Base-by-base conservation (phyloP, 768 basidiomycete species). In the Pisolithus microcarpus region DNA sequence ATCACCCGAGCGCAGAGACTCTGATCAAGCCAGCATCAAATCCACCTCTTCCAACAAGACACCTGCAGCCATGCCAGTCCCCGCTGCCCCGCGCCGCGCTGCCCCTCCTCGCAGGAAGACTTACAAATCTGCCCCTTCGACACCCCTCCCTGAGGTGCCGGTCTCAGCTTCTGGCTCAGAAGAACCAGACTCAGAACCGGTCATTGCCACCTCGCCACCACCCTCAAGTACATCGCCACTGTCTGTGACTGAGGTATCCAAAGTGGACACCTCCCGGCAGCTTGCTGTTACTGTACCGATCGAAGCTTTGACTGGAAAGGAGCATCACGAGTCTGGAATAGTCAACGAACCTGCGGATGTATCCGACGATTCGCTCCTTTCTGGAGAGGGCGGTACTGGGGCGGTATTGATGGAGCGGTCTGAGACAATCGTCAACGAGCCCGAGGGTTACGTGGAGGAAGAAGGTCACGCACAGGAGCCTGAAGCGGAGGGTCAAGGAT, bases 51-150 rank as follows among this genome's bases (percentile, higher is more conserved):
- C 69, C 4, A 50, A 72, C 10, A 75, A 73, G 34, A 69, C 65
- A 21, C 78, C 79, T 16, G 54, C 71, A 5, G 72, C 80, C 0
- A 90, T 91, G 82, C 87, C 88, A 19, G 73, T 87, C 4, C 87
- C 88, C 13, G 76, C 79, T 13, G 82, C 73, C 16, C 88, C 89
- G 39, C 80, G 85, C 40, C 78, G 89, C 5, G 76, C 86, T 23
- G 88, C 75, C 3, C 87, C 86, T 44, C 89, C 90, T 8, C 74
- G 88, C 38, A 82, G 75, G 67, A 85, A 86, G 60, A 61, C 73
- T 5, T 70, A 70, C 43, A 84, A 80, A 63, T 75, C 79, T 1
- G 69, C 73, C n/a, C 66, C 75, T 10, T 67, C 75, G 2, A 10
- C 50, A 19, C 51, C 55, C 18, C 56, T 65, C 37, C 51, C 66